phyloP scores from a whole-genome alignment of 2,329 filamentous ascomycete genomes.

The Fusarium metavorans region DNA sequence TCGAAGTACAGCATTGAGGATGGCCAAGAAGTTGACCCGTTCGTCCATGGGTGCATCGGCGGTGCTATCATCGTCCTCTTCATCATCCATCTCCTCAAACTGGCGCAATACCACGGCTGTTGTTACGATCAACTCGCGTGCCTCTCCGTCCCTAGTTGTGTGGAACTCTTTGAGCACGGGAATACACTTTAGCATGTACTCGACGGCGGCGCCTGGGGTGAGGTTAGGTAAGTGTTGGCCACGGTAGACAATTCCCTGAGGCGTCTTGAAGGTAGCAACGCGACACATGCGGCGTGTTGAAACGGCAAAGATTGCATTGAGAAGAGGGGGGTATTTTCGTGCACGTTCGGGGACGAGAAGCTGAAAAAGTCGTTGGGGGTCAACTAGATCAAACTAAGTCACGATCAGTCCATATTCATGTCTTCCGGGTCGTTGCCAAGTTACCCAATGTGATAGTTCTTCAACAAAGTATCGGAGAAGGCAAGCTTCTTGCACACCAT shows the following conservation, averaged over 20 bases:
- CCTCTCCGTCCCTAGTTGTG: slow-evolving; percentile 27
- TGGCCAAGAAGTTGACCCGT: slow-evolving; percentile 30
- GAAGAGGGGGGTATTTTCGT: slow-evolving; percentile 22
- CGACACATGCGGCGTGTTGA: slow-evolving; percentile 26
- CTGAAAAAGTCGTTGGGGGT: slow-evolving; percentile 23
- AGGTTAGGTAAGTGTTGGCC: slow-evolving; percentile 24
- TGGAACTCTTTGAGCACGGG: slow-evolving; percentile 37
- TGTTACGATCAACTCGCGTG: slow-evolving; percentile 26
- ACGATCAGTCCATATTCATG: fast-evolving
- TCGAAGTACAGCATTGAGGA: slow-evolving; percentile 32
- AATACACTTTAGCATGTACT: slow-evolving; percentile 39
- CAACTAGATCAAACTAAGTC: slow-evolving; percentile 32
- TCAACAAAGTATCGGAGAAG: slow-evolving; percentile 37
- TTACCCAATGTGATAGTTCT: slow-evolving; percentile 33
- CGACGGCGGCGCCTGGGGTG: slow-evolving; percentile 17
- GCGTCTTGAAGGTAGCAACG: slow-evolving; percentile 13
- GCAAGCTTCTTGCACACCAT: slow-evolving; percentile 33
- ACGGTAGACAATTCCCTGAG: slow-evolving; percentile 18
- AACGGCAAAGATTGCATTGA: slow-evolving; percentile 34
- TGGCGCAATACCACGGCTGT: slow-evolving; percentile 32
- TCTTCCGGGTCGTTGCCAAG: fast-evolving
- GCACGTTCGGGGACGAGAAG: slow-evolving; percentile 32
- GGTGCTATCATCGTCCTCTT: slow-evolving; percentile 20
- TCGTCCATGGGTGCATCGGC: neutral
- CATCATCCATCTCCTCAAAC: slow-evolving; percentile 38